Evolutionary conservation across 495 filamentous ascomycete genomes (phyloP), one percentile per base, ranked within the genome.

Genomic region (Glutinoglossum americanum): DNA sequence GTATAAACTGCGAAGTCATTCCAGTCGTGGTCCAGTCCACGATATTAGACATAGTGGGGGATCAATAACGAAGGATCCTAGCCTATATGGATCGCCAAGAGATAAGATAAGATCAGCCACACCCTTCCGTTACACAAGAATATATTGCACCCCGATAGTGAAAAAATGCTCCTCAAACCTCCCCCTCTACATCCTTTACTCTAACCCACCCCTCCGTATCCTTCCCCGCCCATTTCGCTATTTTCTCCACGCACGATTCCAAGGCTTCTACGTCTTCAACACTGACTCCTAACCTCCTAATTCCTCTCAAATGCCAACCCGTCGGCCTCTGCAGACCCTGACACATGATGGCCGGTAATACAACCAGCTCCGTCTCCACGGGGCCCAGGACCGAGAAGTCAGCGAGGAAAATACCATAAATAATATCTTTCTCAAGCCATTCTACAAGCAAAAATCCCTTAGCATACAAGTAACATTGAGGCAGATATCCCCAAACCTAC

Each of bases 301-400:
- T 69, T 0, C 77, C 77, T 33, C 78, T 66, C 58, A 80, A 69
- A 70, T 81, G 78, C 77, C 77, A 81, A 32, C 71, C 68, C 0
- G 75, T 79, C 64, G 76, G 71, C 21, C 64, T 63, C 27, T 62
- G 66, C 57, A 80, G 60, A 62, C 77, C 77, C 69, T 80, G 77
- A 30, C 74, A 74, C 77, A 80, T 79, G 57, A 81, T 80, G 0
- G 69, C 73, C 1, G 76, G 67, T 48, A 78, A 62, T 5, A 78
- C 73, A 26, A 80, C 71, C 44, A 80, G 47, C 64, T 81, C 72
- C 3, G 78, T 77, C 57, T 79, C 76, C 0, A 78, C 32, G 44
- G 70, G 72, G 59, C 72, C 68, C 56, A 81, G 56, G 10, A 79
- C 70, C 60, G 68, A 68, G 0, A 74, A 67, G 64, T 81, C 77